Evolutionary conservation across 108 stramenopile species (phyloP).

Genomic region (Cyclostephanos tholiformis): DNA sequence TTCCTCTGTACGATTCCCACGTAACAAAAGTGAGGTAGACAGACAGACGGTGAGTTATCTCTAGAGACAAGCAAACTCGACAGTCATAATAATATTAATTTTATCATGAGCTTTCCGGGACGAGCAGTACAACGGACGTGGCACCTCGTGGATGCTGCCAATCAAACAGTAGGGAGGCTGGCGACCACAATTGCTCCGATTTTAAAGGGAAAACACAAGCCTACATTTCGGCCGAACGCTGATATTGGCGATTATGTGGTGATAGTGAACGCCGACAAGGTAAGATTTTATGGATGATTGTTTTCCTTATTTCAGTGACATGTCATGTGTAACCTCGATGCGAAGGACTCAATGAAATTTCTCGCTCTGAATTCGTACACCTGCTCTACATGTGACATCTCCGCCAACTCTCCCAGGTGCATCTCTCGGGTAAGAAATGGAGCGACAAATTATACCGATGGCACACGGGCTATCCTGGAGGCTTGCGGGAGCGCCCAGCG

Average conservation of each 20-base stretch:
- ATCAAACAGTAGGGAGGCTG: conserved; percentile 93
- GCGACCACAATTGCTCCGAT: conserved; percentile 88
- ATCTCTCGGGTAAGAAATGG: conserved; percentile 93
- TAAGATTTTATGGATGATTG: conserved; percentile 16
- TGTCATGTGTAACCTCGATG: background rate
- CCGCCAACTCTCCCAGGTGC: conserved; percentile 50
- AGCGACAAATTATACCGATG: conserved; percentile 90
- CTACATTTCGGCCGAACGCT: conserved; percentile 88
- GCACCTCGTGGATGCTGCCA: conserved; percentile 89
- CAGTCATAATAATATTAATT: background rate
- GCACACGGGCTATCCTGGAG: conserved; percentile 97
- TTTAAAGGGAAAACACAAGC: conserved; percentile 95
- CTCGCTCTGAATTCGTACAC: too few species aligned
- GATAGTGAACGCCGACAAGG: conserved; percentile 91
- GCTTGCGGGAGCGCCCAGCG: conserved; percentile 85
- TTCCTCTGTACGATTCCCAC: too few species aligned
- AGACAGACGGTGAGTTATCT: too few species aligned
- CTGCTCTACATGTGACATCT: background rate
- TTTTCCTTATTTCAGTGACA: background rate
- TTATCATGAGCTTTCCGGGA: conserved; percentile 80
- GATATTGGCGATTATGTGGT: conserved; percentile 96
- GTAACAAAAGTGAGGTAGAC: too few species aligned
- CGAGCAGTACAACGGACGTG: conserved; percentile 80
- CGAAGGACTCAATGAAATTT: too few species aligned
- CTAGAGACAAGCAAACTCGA: too few species aligned